phyloP scores from a whole-genome alignment of 306 rosid species.

The Begonia loranthoides region DNA sequence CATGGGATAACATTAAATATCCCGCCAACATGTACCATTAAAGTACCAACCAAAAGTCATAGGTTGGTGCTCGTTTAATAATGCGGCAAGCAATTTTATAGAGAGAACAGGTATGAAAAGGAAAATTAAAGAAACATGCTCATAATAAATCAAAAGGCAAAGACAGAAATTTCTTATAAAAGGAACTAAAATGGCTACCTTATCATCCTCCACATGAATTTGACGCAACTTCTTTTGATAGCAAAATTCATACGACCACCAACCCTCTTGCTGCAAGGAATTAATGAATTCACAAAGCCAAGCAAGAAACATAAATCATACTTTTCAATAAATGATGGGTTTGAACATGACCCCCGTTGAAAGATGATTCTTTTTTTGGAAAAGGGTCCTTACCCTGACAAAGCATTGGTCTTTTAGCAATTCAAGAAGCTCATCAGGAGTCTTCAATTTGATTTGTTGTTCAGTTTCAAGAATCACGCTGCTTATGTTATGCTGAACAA shows the following conservation, averaged over 20 bases:
- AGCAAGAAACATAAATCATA: background rate
- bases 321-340: no score
- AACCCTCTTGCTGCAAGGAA: slow-evolving; percentile 86
- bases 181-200: slow-evolving; percentile 35
- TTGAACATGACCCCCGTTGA: no score
- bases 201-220: slow-evolving; percentile 73
- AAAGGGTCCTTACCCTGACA: slow-evolving; percentile 45
- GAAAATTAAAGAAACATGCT: no score
- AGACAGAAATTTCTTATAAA: background rate
- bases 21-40: no score
- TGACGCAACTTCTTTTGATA: slow-evolving; percentile 63
- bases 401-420: slow-evolving; percentile 61
- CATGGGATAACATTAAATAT: no score
- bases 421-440: slow-evolving; percentile 92
- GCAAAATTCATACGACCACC: slow-evolving; percentile 99
- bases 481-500: slow-evolving; percentile 54
- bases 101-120: no score
- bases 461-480: slow-evolving; percentile 78
- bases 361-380: background rate
- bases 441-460: slow-evolving; percentile 65
- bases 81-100: no score
- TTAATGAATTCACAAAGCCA: background rate
- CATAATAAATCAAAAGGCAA: no score
- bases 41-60: no score
- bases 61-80: no score